Base-by-base conservation (phyloP, 2,329 filamentous ascomycete species). In the Penicillium sp. region DNA sequence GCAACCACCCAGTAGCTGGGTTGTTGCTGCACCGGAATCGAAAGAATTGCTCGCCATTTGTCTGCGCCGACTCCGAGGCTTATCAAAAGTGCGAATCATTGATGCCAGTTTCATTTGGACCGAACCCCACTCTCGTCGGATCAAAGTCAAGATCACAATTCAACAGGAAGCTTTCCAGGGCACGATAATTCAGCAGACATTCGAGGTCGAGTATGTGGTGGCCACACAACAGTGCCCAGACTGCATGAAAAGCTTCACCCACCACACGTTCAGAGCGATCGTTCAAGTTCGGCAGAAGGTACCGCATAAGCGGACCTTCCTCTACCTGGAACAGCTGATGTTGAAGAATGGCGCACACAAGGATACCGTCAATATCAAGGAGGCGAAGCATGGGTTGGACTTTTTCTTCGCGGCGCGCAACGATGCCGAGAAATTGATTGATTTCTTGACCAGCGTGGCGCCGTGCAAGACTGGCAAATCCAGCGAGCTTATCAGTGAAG, bases 61-160 rank as follows among this genome's bases (percentile, higher is more conserved):
- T 66, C 73, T 98, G 50, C 82, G 87, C 60, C 93, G 92, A 65
- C 69, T 98, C 47, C 75, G 85, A 48, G 89, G 89, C 18, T 69
- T 98, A 47, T 80, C 82, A 62, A 94, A 92, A 70, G 85, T 94
- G 51, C 78, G 92, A 45, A 92, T 98, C 57, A 89, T 95, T 57
- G 92, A 98, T 62, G 92, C 92, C 31, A 85, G 80, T 56, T 98
- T 96, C 61, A 85, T 96, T 60, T 98, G 92, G 92, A 98, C 92
- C 1, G 92, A 98, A 66, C 90, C 92, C 8, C 92, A 98, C 69
- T 95, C 89, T 55, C 76, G 87, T 59, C 76, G 92, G 61, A 76
- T 96, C 48, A 93, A 89, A 68, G 82, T 96, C 64, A 95, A 95
- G 72, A 82, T 98, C 64, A 96, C 92, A 1, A 82, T 96, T 32